Percentiles rank a stretch among this genome's conserved stretches.
Conservation (phyloP, 1,284 basidiomycete genomes). For the Polyporus tsugae region DNA sequence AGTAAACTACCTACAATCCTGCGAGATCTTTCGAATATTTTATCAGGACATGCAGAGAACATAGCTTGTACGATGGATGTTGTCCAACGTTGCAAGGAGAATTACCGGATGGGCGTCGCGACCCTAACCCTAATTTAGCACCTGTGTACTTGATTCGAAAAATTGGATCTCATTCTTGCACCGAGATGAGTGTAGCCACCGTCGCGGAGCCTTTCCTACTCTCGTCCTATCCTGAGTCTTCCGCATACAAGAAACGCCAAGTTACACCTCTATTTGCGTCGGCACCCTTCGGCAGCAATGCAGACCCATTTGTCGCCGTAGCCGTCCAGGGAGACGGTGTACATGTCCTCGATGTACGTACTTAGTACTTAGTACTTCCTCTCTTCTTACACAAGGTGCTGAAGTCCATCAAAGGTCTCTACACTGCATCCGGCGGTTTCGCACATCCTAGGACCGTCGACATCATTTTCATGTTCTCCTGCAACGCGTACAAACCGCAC, state of each 20-base stretch:
- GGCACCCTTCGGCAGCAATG: constrained; percentile 27
- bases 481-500: constrained; percentile 51
- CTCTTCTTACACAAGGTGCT: neutral
- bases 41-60: constrained; percentile 22
- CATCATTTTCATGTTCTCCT: constrained; percentile 65
- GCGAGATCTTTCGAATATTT: constrained; percentile 18
- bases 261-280: constrained; percentile 23
- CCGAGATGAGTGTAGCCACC: constrained; percentile 55
- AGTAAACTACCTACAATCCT: constrained; percentile 22
- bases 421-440: constrained; percentile 72
- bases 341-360: constrained; percentile 70
- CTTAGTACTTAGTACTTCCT: constrained; percentile 7
- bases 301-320: constrained; percentile 56
- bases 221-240: constrained; percentile 51
- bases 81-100: constrained; percentile 30
- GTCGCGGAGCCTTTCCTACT: constrained; percentile 66
- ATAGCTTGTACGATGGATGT: constrained; percentile 22
- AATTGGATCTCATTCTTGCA: constrained; percentile 29
- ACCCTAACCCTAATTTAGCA: constrained; percentile 41
- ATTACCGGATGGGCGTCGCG: constrained; percentile 28
- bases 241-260: constrained; percentile 35
- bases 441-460: constrained; percentile 70
- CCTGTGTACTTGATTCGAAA: constrained; percentile 25
- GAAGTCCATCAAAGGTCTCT: constrained; percentile 54
- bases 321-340: constrained; percentile 76